Evolutionary conservation across 2,329 filamentous ascomycete genomes (phyloP).

Genomic region (Aspergillus terreus): DNA sequence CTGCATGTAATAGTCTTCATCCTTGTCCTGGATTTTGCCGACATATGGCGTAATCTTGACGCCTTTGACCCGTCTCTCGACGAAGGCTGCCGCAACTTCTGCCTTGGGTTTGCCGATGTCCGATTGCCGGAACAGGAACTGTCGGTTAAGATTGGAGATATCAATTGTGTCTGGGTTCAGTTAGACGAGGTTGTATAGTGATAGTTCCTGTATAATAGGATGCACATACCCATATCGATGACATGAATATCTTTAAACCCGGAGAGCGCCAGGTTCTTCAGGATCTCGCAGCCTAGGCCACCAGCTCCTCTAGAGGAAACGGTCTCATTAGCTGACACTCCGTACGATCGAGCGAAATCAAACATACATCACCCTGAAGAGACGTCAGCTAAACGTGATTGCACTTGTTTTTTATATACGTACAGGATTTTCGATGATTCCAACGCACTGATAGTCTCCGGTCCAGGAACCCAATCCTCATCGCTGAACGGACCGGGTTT

Average conservation of each 20-base stretch:
- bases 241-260: slow-evolving; percentile 97
- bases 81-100: slow-evolving; percentile 85
- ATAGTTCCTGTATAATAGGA: not conserved
- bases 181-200: slow-evolving; percentile 11
- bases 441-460: slow-evolving; percentile 53
- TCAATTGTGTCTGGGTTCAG: slow-evolving; percentile 78
- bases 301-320: slow-evolving; percentile 71
- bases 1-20: slow-evolving; percentile 94
- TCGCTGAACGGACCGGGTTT: slow-evolving; percentile 79
- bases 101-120: slow-evolving; percentile 95
- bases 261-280: slow-evolving; percentile 92
- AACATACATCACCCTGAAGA: slow-evolving; percentile 51
- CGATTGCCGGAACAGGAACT: slow-evolving; percentile 88
- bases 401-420: slow-evolving; percentile 26
- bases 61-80: slow-evolving; percentile 82
- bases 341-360: not conserved
- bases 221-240: slow-evolving; percentile 85
- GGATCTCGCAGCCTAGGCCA: slow-evolving; percentile 89
- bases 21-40: slow-evolving; percentile 93
- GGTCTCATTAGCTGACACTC: slow-evolving; percentile 25
- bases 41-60: slow-evolving; percentile 94
- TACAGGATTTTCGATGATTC: slow-evolving; percentile 73
- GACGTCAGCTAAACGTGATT: slow-evolving; percentile 16
- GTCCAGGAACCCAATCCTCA: slow-evolving; percentile 52
- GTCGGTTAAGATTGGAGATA: slow-evolving; percentile 94